A percentile compares a stretch with the other conserved stretches of the same genome.
Evolutionary conservation across 306 rosid genomes (phyloP).

Genomic region (Sesbania bispinosa): DNA sequence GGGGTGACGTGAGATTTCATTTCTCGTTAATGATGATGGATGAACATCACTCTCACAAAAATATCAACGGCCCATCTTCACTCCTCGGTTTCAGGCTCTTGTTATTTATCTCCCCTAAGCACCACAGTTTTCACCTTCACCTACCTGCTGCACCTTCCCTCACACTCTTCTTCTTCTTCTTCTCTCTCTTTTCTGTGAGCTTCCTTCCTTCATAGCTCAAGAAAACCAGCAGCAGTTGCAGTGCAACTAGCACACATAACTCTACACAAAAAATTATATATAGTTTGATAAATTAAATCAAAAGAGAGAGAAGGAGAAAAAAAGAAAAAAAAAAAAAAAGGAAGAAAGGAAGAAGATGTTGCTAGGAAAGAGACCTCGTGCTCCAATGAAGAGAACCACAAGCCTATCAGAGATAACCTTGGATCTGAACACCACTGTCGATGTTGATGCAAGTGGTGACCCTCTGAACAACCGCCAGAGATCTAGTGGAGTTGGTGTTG

Average conservation of each 20-base stretch:
- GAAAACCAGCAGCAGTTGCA: too few relatives aligned
- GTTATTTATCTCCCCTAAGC: too few relatives aligned
- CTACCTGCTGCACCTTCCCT: too few relatives aligned
- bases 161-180: too few relatives aligned
- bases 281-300: too few relatives aligned
- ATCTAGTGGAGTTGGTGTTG: not conserved
- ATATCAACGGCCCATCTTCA: constrained; percentile 49
- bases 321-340: not conserved
- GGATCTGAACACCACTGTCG: constrained; percentile 43
- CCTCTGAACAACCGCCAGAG: not conserved
- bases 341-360: constrained; percentile 22
- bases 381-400: constrained; percentile 74
- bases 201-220: too few relatives aligned
- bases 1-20: constrained; percentile 35
- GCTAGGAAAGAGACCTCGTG: constrained; percentile 77
- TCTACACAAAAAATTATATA: too few relatives aligned
- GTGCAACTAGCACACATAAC: too few relatives aligned
- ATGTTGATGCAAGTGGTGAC: not conserved
- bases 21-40: constrained; percentile 9
- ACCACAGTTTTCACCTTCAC: too few relatives aligned
- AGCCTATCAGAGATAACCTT: constrained; percentile 69
- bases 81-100: constrained; percentile 53
- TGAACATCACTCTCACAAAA: not conserved
- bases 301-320: not conserved
- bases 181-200: too few relatives aligned